Evolutionary conservation across 768 basidiomycete genomes (phyloP).

Genomic region (Rhizopogon roseolus): DNA sequence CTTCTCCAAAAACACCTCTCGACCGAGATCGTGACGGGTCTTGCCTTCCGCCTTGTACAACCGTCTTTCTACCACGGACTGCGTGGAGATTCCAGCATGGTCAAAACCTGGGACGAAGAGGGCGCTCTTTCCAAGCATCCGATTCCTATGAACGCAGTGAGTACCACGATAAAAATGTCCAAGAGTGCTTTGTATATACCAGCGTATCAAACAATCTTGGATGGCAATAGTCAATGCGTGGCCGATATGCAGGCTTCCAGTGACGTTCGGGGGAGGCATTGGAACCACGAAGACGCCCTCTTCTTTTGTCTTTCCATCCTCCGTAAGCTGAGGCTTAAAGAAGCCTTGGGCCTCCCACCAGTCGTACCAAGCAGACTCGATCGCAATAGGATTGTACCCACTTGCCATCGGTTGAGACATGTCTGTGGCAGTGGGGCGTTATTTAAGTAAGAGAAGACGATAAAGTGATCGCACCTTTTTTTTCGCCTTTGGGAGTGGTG

Average conservation of each 20-base stretch:
- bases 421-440: slow-evolving; percentile 55
- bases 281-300: slow-evolving; percentile 82
- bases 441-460: background rate
- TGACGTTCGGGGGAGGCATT: slow-evolving; percentile 94
- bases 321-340: slow-evolving; percentile 70
- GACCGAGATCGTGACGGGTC: slow-evolving; percentile 91
- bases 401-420: slow-evolving; percentile 80
- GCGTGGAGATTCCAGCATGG: slow-evolving; percentile 97
- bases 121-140: slow-evolving; percentile 91
- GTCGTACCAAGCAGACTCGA: slow-evolving; percentile 96
- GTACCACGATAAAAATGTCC: background rate
- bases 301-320: slow-evolving; percentile 52
- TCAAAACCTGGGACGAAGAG: slow-evolving; percentile 94
- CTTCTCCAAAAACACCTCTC: slow-evolving; percentile 84
- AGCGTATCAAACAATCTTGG: slow-evolving; percentile 85
- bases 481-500: slow-evolving; percentile 83
- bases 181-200: slow-evolving; percentile 43
- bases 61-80: slow-evolving; percentile 94
- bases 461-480: slow-evolving; percentile 65
- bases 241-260: slow-evolving; percentile 92
- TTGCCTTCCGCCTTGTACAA: slow-evolving; percentile 77
- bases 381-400: slow-evolving; percentile 94
- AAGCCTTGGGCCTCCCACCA: slow-evolving; percentile 94
- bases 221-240: slow-evolving; percentile 91
- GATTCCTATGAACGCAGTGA: slow-evolving; percentile 55